Evolutionary conservation across 192 early-diverging fungal genomes (phyloP).

Genomic region (Rhizoclosmatium globosum): DNA sequence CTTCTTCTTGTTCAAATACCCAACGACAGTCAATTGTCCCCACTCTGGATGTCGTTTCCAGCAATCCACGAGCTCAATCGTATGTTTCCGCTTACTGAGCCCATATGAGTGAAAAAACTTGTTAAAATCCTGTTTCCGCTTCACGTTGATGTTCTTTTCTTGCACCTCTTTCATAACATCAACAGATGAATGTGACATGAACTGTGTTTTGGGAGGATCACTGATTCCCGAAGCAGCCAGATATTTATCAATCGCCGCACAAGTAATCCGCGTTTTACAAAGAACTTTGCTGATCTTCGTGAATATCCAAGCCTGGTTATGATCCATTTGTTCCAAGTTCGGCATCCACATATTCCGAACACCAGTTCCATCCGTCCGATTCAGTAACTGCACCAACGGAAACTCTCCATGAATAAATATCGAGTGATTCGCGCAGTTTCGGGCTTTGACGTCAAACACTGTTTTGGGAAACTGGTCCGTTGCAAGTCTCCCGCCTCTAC

Average conservation of each 20-base stretch:
- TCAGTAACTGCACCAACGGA: not conserved
- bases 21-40: conserved; percentile 19
- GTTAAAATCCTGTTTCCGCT: conserved; percentile 21
- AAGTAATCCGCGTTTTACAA: conserved; percentile 8
- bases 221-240: not conserved
- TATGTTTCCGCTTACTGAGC: not conserved
- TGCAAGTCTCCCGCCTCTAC: not conserved
- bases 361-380: not conserved
- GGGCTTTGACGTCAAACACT: not conserved
- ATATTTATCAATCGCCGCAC: conserved; percentile 14
- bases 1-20: not conserved
- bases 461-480: not conserved
- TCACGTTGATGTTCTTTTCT: not conserved
- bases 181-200: conserved; percentile 8
- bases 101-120: conserved; percentile 30
- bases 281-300: not conserved
- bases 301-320: not conserved
- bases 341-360: not conserved
- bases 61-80: conserved; percentile 6
- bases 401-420: not conserved
- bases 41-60: conserved; percentile 23
- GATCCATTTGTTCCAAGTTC: conserved; percentile 9
- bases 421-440: not conserved
- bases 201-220: not conserved
- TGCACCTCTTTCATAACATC: not conserved